Evolutionary conservation across 2,329 filamentous ascomycete species (phyloP).

Genomic region (Penicillium aurantiogriseum): DNA sequence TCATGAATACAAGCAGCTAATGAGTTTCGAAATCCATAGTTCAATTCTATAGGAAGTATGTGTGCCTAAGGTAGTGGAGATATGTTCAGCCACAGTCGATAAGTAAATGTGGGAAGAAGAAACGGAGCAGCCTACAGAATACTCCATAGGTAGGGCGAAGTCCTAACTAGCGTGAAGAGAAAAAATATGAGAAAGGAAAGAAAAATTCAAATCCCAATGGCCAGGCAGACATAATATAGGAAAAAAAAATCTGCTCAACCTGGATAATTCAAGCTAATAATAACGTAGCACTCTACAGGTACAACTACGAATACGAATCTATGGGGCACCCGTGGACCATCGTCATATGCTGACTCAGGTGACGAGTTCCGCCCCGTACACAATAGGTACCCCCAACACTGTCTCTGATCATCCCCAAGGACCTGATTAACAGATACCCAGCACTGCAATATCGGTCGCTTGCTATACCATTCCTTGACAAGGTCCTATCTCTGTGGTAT

Average conservation of each 20-base stretch:
- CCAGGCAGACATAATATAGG: neutral
- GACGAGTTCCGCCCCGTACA: constrained; percentile 7
- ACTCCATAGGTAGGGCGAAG: neutral
- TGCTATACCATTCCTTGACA: neutral
- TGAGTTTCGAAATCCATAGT: neutral
- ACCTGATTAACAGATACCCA: neutral
- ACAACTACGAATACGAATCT: neutral
- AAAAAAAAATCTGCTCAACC: neutral
- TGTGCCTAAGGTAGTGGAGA: neutral
- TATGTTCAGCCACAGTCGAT: neutral
- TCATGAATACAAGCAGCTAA: neutral
- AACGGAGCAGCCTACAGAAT: constrained; percentile 4
- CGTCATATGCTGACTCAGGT: constrained; percentile 15
- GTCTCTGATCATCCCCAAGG: neutral
- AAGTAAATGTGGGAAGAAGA: neutral
- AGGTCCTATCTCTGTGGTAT: neutral
- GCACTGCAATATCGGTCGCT: neutral
- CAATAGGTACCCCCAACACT: neutral
- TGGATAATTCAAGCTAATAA: neutral
- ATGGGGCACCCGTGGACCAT: neutral
- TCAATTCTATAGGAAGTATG: neutral
- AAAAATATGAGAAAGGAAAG: neutral
- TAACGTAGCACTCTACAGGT: neutral
- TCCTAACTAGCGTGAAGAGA: neutral
- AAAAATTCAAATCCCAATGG: neutral